Percentiles rank a stretch among this genome's conserved stretches.
Conservation (phyloP, 2,329 filamentous ascomycete genomes). For the Claviceps africana region DNA sequence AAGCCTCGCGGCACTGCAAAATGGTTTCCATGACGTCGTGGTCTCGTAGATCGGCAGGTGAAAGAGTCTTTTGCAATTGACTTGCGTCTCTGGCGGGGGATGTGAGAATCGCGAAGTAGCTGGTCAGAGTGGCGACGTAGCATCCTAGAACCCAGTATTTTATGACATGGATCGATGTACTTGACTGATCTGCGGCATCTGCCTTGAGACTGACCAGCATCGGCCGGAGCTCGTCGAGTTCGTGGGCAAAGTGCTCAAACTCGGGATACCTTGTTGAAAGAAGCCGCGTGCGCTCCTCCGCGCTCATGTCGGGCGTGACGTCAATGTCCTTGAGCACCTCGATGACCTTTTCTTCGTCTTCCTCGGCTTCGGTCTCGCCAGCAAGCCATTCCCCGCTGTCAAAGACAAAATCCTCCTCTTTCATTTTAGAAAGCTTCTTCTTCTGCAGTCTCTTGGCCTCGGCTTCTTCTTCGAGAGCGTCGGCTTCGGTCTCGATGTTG, state of each 20-base stretch:
- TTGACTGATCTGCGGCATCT: slow-evolving; percentile 37
- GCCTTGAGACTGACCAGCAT: slow-evolving; percentile 44
- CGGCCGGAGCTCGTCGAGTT: slow-evolving; percentile 61
- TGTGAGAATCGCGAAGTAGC: slow-evolving; percentile 91
- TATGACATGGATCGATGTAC: slow-evolving; percentile 44
- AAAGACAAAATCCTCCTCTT: slow-evolving; percentile 83
- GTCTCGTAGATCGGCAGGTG: slow-evolving; percentile 68
- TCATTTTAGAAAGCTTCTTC: slow-evolving; percentile 81
- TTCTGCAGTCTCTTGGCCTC: slow-evolving; percentile 81
- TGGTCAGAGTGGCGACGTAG: slow-evolving; percentile 73
- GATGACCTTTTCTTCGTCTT: slow-evolving; percentile 52
- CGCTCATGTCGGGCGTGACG: slow-evolving; percentile 64
- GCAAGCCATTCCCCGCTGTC: slow-evolving; percentile 77
- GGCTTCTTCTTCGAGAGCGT: slow-evolving; percentile 77
- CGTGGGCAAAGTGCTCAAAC: slow-evolving; percentile 71
- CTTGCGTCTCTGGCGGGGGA: slow-evolving; percentile 53
- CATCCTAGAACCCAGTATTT: slow-evolving; percentile 72
- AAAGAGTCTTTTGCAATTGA: slow-evolving; percentile 43
- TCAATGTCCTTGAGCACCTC: slow-evolving; percentile 77
- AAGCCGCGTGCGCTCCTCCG: slow-evolving; percentile 61
- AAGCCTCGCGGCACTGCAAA: slow-evolving; percentile 65
- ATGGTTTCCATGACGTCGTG: slow-evolving; percentile 84
- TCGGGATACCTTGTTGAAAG: slow-evolving; percentile 78
- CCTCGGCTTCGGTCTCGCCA: slow-evolving; percentile 34
- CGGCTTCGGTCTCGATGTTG: slow-evolving; percentile 46